Evolutionary conservation across 441 rosid species (phyloP).

Genomic region (Erodium moschatum): DNA sequence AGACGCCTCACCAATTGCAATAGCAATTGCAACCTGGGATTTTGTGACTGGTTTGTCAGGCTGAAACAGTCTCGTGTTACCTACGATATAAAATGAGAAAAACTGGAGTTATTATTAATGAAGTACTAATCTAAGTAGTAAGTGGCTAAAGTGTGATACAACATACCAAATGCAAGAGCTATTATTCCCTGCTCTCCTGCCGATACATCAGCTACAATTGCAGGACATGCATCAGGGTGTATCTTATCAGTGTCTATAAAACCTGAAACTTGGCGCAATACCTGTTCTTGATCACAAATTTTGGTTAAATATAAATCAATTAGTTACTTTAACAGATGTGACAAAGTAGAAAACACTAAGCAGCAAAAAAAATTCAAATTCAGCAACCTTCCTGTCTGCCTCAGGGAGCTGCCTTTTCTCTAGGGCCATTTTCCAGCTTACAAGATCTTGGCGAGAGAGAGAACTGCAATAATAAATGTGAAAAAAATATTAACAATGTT

Average conservation of each 20-base stretch:
- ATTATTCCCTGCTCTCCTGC: slow-evolving; percentile 75
- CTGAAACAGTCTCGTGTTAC: slow-evolving; percentile 82
- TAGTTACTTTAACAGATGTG: slow-evolving; percentile 4
- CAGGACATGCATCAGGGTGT: slow-evolving; percentile 88
- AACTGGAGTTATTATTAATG: slow-evolving; percentile 13
- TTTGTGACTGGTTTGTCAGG: slow-evolving; percentile 91
- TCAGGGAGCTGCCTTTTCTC: slow-evolving; percentile 77
- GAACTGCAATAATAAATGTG: slow-evolving; percentile 34
- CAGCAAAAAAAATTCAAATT: slow-evolving; percentile 7
- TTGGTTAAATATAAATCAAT: slow-evolving; percentile 15
- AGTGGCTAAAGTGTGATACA: slow-evolving; percentile 15
- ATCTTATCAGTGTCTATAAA: slow-evolving; percentile 72
- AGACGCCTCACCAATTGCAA: slow-evolving; percentile 74
- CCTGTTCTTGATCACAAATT: slow-evolving; percentile 32
- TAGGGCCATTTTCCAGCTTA: slow-evolving; percentile 92
- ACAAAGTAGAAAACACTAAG: slow-evolving; percentile 5
- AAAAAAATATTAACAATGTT: neutral
- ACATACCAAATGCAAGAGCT: slow-evolving; percentile 85
- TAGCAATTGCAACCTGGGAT: slow-evolving; percentile 85
- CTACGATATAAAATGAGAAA: slow-evolving; percentile 26
- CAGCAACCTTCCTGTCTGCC: slow-evolving; percentile 63
- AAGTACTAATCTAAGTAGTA: slow-evolving; percentile 16
- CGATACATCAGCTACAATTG: slow-evolving; percentile 75
- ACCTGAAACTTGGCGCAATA: slow-evolving; percentile 61
- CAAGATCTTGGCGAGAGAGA: slow-evolving; percentile 86